phyloP scores from a whole-genome alignment of 805 yeast species.

The Ogataea philodendri region DNA sequence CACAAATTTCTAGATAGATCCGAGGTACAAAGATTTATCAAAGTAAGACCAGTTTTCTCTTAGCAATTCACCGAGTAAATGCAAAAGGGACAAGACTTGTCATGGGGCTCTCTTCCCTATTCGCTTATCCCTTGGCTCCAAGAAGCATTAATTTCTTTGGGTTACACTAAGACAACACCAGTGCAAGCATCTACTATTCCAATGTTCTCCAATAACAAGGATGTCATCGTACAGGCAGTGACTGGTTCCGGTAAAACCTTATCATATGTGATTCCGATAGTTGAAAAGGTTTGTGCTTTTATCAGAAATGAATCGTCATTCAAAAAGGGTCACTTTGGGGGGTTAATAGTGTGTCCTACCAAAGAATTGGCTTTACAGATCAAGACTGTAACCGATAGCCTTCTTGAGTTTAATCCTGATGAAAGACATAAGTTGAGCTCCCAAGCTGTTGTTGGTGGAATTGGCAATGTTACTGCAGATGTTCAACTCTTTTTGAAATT shows the following conservation, averaged over 20 bases:
- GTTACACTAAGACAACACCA: slow-evolving; percentile 85
- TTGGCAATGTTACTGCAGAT: slow-evolving; percentile 68
- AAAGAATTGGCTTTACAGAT: slow-evolving; percentile 68
- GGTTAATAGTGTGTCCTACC: slow-evolving; percentile 71
- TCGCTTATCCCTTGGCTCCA: slow-evolving; percentile 65
- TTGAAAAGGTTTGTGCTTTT: slow-evolving; percentile 56
- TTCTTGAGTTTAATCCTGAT: slow-evolving; percentile 59
- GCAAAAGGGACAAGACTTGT: too few species aligned
- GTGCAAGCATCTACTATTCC: slow-evolving; percentile 97
- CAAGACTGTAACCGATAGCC: slow-evolving; percentile 56
- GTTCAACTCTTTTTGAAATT: slow-evolving; percentile 50
- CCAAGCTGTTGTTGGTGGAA: slow-evolving; percentile 65
- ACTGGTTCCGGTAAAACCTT: slow-evolving; percentile 98
- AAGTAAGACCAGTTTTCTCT: not conserved
- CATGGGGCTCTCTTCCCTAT: slow-evolving; percentile 58
- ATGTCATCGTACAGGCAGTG: slow-evolving; percentile 94
- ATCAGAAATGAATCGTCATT: slow-evolving; percentile 31
- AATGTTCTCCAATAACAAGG: slow-evolving; percentile 75
- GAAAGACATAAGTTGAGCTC: slow-evolving; percentile 42
- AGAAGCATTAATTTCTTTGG: slow-evolving; percentile 71
- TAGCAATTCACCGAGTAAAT: too few species aligned
- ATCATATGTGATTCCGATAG: slow-evolving; percentile 81
- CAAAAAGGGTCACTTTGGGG: slow-evolving; percentile 65
- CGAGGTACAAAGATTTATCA: too few species aligned
- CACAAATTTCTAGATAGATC: too few species aligned